Evolutionary conservation across 768 basidiomycete genomes (phyloP).

Genomic region (Gymnopilus dilepis): DNA sequence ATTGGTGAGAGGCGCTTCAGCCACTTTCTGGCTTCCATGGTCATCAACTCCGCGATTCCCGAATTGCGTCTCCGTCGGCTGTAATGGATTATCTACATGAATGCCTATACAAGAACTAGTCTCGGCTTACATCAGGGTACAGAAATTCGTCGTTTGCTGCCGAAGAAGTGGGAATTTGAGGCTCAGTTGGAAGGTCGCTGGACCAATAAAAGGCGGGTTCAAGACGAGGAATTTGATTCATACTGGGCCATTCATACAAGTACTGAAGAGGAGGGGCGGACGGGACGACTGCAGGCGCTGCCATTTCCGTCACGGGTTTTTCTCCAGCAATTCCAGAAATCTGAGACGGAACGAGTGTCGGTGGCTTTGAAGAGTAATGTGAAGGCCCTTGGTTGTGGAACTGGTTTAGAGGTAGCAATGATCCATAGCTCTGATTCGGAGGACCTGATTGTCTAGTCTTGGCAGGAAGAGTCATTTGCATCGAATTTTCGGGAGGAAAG

Average conservation of each 20-base stretch:
- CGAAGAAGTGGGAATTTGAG: not conserved
- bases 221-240: conserved; percentile 1
- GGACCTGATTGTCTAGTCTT: not conserved
- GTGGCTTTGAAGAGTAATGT: not conserved
- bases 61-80: not conserved
- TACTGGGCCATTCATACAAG: not conserved
- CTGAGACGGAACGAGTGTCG: not conserved
- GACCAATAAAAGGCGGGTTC: conserved; percentile 21
- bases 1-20: not conserved
- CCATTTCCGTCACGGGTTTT: not conserved
- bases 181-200: conserved; percentile 9
- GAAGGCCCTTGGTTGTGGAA: conserved; percentile 25
- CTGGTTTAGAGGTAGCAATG: conserved; percentile 15
- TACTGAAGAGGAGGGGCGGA: not conserved
- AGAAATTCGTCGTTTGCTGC: not conserved
- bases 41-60: not conserved
- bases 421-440: conserved; percentile 13
- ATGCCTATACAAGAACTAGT: no score
- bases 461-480: not conserved
- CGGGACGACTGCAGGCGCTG: not conserved
- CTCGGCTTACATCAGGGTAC: not conserved
- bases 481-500: not conserved
- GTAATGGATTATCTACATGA: no score
- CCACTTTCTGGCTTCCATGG: not conserved
- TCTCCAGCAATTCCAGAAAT: not conserved